Percentiles rank a stretch among this genome's conserved stretches.
Conservation (phyloP, 1,284 basidiomycete genomes). For the Cryptococcus jaspeensis region DNA sequence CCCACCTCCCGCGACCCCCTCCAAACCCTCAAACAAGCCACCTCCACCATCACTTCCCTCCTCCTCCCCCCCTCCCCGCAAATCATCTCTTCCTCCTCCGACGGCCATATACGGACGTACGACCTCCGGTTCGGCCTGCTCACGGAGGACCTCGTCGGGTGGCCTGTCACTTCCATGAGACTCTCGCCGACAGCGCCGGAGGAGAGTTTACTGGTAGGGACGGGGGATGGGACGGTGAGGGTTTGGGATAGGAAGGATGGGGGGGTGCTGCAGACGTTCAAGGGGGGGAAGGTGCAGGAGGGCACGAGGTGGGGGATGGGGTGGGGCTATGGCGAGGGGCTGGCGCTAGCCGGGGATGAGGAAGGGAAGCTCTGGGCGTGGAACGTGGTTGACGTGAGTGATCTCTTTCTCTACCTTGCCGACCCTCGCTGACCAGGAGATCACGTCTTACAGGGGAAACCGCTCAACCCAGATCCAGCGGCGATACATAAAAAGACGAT, state of each 20-base stretch:
- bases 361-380: conserved; percentile 83
- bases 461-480: conserved; percentile 64
- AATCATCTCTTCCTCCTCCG: conserved; percentile 80
- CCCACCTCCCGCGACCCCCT: conserved; percentile 72
- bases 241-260: conserved; percentile 83
- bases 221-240: conserved; percentile 72
- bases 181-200: conserved; percentile 58
- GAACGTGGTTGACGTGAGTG: conserved; percentile 82
- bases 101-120: conserved; percentile 87
- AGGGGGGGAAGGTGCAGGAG: conserved; percentile 59
- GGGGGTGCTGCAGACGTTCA: conserved; percentile 76
- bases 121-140: conserved; percentile 90
- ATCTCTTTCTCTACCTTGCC: neutral
- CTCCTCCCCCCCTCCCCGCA: conserved; percentile 60
- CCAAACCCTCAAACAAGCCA: conserved; percentile 86
- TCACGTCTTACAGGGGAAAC: conserved; percentile 59
- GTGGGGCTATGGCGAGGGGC: conserved; percentile 78
- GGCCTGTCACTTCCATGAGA: conserved; percentile 77
- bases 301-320: conserved; percentile 73
- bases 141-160: conserved; percentile 83
- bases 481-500: conserved; percentile 78
- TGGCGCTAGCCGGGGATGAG: conserved; percentile 84
- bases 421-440: too few species aligned
- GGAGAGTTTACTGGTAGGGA: conserved; percentile 76
- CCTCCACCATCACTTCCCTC: conserved; percentile 84